Evolutionary conservation across 148 eudicot genomes (phyloP).

Genomic region (Linanthus parryae): DNA sequence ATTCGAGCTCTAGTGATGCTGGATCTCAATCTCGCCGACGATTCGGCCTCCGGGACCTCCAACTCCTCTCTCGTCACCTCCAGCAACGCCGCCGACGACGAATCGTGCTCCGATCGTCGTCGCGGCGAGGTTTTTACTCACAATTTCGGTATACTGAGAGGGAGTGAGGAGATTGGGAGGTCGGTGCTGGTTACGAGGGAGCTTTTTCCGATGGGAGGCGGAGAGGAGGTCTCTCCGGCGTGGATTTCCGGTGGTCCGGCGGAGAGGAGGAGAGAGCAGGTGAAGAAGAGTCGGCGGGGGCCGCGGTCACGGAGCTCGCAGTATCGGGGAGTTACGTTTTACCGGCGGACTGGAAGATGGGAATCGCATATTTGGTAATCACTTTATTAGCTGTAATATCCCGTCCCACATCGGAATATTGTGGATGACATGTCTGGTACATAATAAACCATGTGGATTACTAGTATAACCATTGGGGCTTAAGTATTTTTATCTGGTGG

Average conservation of each 20-base stretch:
- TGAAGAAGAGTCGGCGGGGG: conserved; percentile 42
- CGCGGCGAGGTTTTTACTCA: background rate
- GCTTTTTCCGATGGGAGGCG: conserved; percentile 19
- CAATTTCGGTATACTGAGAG: conserved; percentile 26
- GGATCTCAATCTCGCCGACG: conserved; percentile 25
- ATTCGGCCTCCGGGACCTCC: conserved; percentile 24
- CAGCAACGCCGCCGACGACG: conserved; percentile 31
- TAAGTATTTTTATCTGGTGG: too few relatives aligned
- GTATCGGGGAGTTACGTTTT: conserved; percentile 76
- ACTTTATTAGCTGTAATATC: background rate
- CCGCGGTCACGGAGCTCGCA: conserved; percentile 72
- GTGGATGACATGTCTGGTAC: too few relatives aligned
- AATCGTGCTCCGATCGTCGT: conserved; percentile 18
- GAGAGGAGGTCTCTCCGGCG: background rate
- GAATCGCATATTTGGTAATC: conserved; percentile 76
- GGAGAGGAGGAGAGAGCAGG: conserved; percentile 13
- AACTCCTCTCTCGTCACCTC: conserved; percentile 33
- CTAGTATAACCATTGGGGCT: background rate
- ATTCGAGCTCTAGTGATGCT: conserved; percentile 12
- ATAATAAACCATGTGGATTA: too few relatives aligned
- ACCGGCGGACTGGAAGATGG: conserved; percentile 77
- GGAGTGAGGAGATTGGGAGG: background rate
- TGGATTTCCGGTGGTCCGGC: conserved; percentile 7
- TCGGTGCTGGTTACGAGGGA: conserved; percentile 16
- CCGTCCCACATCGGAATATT: too few relatives aligned